Base-by-base conservation (phyloP, 148 eudicot genomes). In the Pharnaceum exiguum region DNA sequence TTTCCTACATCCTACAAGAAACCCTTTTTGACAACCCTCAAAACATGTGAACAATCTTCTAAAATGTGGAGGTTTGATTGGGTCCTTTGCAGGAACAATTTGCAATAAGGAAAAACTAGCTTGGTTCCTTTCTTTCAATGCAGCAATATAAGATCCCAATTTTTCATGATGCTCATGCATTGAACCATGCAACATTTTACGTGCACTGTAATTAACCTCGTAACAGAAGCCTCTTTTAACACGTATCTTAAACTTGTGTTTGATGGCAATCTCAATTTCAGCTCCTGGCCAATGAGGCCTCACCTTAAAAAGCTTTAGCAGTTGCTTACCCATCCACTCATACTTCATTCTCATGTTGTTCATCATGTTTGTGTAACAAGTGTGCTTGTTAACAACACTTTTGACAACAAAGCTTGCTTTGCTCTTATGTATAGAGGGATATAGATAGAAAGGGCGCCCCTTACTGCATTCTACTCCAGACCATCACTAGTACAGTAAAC, bases 101-200 rank as follows among this genome's bases (percentile, higher is more conserved):
- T 19, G 3, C 10, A 58, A 43, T 3, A 9, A 1, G 17, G 27
- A 13, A n/a, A n/a, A n/a, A n/a, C n/a, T n/a, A n/a, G 0, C 12
- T 45, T 0, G 62, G 26, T 44, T 43, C 3, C 11, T 7, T 2
- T 3, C 2, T 3, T 17, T 16, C 32, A 43, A 19, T 17, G 29
- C 63, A 1, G 22, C 31, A 1, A 30, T 9, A 30, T 59, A 59
- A 3, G 13, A 5, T 1, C 29, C 52, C 4, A 45, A 1, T 7
- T 45, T 59, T 5, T 1, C 11, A 21, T 31, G 46, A 30, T 59
- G 52, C 0, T 59, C 63, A 16, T 21, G 13, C 52, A 59, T 59
- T 0, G 30, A 31, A 1, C 52, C 63, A 32, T 59, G 52, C 4
- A 59, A 7, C 18, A 44, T n/a, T 7, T 22, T 45, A 13, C 46